These are phyloP conservation scores for Aleurites moluccanus DNA, from an alignment of 441 rosid species.

Conservation along the genomic window DNA sequence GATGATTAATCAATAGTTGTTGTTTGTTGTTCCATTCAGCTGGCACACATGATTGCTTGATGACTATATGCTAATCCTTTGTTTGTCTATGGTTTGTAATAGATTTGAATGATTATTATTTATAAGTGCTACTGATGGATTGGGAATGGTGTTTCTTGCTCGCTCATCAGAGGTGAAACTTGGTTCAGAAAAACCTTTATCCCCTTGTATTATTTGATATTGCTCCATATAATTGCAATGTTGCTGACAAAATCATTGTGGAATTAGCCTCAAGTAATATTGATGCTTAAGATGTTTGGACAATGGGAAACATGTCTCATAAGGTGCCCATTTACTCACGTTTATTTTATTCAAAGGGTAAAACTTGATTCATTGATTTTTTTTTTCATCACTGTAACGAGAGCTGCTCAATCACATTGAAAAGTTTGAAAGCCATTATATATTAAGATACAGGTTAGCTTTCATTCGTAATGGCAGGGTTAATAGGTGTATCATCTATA, in stretches of 20 bases:
- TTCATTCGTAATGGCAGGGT: not conserved
- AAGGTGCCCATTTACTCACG: not conserved
- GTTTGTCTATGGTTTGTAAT: slow-evolving; percentile 4
- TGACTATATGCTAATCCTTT: not conserved
- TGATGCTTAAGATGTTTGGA: not conserved
- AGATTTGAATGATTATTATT: not conserved
- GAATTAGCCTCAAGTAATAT: not conserved
- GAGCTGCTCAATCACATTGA: not conserved
- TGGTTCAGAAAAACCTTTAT: not conserved
- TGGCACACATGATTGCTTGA: not conserved
- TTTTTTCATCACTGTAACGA: not conserved
- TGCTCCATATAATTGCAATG: not conserved
- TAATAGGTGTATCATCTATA: not conserved
- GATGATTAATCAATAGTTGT: slow-evolving; percentile 51
- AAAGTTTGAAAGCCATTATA: not conserved
- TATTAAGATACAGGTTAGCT: not conserved
- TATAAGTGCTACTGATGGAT: not conserved
- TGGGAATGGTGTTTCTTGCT: not conserved
- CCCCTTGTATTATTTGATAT: not conserved
- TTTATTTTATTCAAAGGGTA: not conserved
- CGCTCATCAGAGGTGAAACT: not conserved
- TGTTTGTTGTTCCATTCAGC: slow-evolving; percentile 10
- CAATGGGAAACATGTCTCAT: not conserved
- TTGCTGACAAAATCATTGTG: not conserved
- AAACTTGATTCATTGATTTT: not conserved